Evolutionary conservation across 2,329 filamentous ascomycete species (phyloP).

Genomic region (Phyllosticta citriasiana): DNA sequence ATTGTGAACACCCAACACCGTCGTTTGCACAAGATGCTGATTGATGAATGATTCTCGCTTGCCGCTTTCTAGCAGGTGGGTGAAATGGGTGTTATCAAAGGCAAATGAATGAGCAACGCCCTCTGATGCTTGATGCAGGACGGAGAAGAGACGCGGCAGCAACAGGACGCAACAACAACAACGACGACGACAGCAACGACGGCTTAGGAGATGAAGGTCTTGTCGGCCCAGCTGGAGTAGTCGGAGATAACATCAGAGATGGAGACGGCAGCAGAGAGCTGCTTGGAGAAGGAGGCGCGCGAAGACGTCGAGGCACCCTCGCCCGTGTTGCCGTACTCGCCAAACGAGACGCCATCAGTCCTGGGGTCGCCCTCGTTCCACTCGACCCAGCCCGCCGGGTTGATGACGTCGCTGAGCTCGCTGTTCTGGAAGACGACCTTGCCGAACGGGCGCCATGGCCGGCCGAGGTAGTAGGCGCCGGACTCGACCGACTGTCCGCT

Average conservation of each 20-base stretch:
- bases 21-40: no score
- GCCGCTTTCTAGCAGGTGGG: no score
- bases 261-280: neutral
- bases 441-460: conserved; percentile 40
- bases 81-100: no score
- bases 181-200: neutral
- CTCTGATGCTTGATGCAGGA: neutral
- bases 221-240: conserved; percentile 2
- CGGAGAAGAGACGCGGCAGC: neutral
- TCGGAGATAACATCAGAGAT: neutral
- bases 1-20: no score
- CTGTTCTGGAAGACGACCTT: conserved; percentile 41
- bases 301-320: conserved; percentile 39
- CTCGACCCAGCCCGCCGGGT: conserved; percentile 44
- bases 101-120: no score
- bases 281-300: conserved; percentile 14
- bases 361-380: conserved; percentile 25
- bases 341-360: conserved; percentile 7
- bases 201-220: neutral
- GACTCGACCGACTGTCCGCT: conserved; percentile 21
- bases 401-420: conserved; percentile 44
- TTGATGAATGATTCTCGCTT: no score
- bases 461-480: conserved; percentile 36
- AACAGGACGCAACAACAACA: neutral
- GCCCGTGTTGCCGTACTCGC: conserved; percentile 48